Conservation (phyloP, 345 rosid genomes). For the Microcos paniculata region DNA sequence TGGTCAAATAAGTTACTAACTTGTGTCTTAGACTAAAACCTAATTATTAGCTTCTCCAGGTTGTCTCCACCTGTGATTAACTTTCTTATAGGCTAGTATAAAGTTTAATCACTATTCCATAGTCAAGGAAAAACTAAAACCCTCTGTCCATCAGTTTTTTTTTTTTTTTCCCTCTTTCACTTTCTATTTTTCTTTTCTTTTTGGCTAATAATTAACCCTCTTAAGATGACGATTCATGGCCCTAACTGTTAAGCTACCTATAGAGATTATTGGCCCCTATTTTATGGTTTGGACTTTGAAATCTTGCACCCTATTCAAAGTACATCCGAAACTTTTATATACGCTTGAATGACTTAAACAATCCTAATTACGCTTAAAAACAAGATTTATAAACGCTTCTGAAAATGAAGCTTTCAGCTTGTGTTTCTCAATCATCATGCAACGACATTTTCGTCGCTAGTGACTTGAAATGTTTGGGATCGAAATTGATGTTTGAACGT, state of each 20-base stretch:
- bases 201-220: not conserved
- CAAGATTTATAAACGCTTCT: not conserved
- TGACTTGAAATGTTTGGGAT: slow-evolving; percentile 36
- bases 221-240: slow-evolving; percentile 29
- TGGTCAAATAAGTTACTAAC: slow-evolving; percentile 26
- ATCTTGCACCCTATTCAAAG: slow-evolving; percentile 54
- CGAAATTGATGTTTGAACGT: slow-evolving; percentile 47
- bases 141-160: not conserved
- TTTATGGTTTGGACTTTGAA: slow-evolving; percentile 72
- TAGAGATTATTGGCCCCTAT: slow-evolving; percentile 30
- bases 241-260: slow-evolving; percentile 19
- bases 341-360: not conserved
- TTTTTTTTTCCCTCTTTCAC: slow-evolving; percentile 19
- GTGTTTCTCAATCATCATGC: slow-evolving; percentile 41
- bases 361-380: not conserved
- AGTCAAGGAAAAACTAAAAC: not conserved
- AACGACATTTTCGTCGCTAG: slow-evolving; percentile 33
- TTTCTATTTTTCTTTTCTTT: not conserved
- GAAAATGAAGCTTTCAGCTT: slow-evolving; percentile 31
- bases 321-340: slow-evolving; percentile 17
- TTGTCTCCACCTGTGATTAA: slow-evolving; percentile 37
- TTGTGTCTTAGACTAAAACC: not conserved
- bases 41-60: slow-evolving; percentile 21
- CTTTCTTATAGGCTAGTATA: not conserved
- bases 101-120: not conserved